Evolutionary conservation across 306 rosid species (phyloP), one percentile per base, ranked within the genome.

Genomic region (Cucurbita ficifolia): DNA sequence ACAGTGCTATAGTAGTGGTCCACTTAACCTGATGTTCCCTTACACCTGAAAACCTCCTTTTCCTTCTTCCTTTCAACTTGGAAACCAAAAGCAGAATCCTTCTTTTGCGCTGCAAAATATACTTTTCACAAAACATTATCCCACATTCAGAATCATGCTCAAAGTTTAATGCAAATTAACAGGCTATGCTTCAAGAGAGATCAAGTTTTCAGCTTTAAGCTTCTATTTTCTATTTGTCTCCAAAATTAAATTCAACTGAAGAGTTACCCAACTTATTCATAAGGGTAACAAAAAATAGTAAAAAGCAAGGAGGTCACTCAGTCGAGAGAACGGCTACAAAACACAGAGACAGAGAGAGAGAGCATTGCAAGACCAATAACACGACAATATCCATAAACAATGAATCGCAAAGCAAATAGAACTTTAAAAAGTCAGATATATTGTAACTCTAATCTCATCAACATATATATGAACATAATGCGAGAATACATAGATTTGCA

Each of bases 361-460:
- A 53, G 64, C 35, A 55, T 54, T 14, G 18, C 39, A 55, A 72
- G 46, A 17, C 52, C 65, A 55, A 43, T 13, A 55, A 54, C 76
- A n/a, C n/a, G 8, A 38, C 8, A 38, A 73, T 55, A 52, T 73
- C 57, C 74, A 22, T 69, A 69, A 48, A 69, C 74, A 69, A 69
- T 16, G 74, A 69, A 69, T 69, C 74, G 48, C 57, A 69, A 48
- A 69, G 43, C 74, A 69, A 69, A 69, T 24, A 69, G 42, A 69
- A 3, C 33, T 69, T 69, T 29, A 56, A 68, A 43, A 48, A 48
- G 48, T 69, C 76, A 53, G 50, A 72, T 51, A 72, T 72, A 3
- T 72, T 19, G 62, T n/a, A 35, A 72, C 63, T 72, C 63, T 63
- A 35, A 70, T 52, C 0, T 39, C 76, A 36, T 54, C 76, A 53